Percentiles rank a stretch among this genome's conserved stretches.
These are phyloP conservation scores for Prunus fruticosa DNA, from an alignment of 306 rosid species.

Conservation along the genomic window DNA sequence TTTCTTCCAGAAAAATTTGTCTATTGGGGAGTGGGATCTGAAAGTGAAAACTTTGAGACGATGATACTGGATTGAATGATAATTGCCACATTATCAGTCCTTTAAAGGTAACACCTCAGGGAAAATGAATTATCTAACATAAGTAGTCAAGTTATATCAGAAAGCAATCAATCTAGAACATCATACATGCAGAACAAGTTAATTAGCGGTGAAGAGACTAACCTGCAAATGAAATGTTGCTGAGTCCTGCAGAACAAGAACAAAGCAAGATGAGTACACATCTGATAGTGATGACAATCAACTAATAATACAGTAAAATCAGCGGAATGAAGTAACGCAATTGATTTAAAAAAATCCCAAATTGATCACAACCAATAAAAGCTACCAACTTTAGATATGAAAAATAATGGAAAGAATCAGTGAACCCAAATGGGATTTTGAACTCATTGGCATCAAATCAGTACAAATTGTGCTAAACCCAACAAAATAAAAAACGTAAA, in stretches of 20 bases:
- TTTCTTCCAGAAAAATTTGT: neutral
- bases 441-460: neutral
- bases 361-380: neutral
- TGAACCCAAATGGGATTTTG: neutral
- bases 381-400: neutral
- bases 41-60: neutral
- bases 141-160: neutral
- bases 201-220: slow-evolving; percentile 31
- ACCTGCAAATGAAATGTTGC: slow-evolving; percentile 92
- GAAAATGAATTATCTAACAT: neutral
- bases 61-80: neutral
- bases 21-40: neutral
- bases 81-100: neutral
- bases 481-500: neutral
- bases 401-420: neutral
- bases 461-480: neutral
- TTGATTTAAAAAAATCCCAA: neutral
- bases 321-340: neutral
- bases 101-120: neutral
- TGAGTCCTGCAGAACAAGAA: slow-evolving; percentile 61
- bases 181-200: neutral
- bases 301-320: neutral
- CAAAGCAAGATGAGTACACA: slow-evolving; percentile 30
- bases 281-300: slow-evolving; percentile 5
- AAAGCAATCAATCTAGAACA: slow-evolving; percentile 1